A percentile compares a stretch with the other conserved stretches of the same genome.
Evolutionary conservation across 108 stramenopile genomes (phyloP).

Genomic region (Conticribra weissflogii): DNA sequence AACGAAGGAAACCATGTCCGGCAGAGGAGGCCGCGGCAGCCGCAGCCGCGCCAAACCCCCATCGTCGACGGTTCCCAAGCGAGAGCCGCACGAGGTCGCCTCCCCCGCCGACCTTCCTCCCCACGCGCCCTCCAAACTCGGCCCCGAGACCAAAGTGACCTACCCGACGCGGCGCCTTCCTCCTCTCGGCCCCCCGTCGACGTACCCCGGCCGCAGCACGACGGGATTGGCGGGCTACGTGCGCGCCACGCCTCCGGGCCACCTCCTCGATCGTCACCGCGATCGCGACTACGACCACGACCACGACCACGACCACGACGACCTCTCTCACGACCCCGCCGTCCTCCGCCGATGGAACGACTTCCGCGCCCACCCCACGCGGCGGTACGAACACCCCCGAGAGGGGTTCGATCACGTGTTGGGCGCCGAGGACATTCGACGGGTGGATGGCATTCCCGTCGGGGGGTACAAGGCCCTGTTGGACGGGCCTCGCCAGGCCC

Average conservation of each 20-base stretch:
- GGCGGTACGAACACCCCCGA: constrained; percentile 37
- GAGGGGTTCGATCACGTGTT: constrained; percentile 81
- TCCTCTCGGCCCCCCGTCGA: background rate
- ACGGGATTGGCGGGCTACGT: constrained; percentile 27
- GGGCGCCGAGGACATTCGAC: constrained; percentile 61
- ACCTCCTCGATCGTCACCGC: constrained; percentile 10
- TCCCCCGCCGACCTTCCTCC: background rate
- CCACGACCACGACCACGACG: background rate
- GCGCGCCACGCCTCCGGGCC: constrained; percentile 43
- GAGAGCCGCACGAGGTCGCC: too few relatives aligned
- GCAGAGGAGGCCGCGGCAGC: too few relatives aligned
- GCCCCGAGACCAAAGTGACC: constrained; percentile 17
- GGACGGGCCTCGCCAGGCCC: too few relatives aligned
- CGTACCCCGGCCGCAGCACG: background rate
- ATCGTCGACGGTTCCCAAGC: too few relatives aligned
- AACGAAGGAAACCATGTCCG: too few relatives aligned
- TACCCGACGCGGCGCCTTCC: constrained; percentile 26
- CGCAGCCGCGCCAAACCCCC: too few relatives aligned
- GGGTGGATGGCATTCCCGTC: constrained; percentile 44
- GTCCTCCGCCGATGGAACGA: constrained; percentile 10
- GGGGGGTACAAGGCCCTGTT: constrained; percentile 25
- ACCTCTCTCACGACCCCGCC: background rate
- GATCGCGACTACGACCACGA: background rate
- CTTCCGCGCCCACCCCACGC: constrained; percentile 26
- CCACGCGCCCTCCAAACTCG: background rate